A percentile compares a stretch with the other conserved stretches of the same genome.
Evolutionary conservation across 345 rosid species (phyloP).

Genomic region (Pugionium cornutum): DNA sequence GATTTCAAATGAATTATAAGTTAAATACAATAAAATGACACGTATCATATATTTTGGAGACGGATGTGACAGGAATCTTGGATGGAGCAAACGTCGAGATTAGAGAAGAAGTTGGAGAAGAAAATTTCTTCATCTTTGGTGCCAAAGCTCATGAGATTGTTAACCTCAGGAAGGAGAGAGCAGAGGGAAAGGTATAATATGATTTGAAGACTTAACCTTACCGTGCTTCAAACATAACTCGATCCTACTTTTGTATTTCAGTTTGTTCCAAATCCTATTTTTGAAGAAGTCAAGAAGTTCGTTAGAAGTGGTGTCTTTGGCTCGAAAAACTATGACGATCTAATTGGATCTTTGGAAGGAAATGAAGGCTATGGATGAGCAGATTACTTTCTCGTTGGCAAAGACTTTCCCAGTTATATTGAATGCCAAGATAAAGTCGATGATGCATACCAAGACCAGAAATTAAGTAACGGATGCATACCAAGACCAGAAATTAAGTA

Average conservation of each 20-base stretch:
- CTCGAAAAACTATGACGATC: slow-evolving; percentile 55
- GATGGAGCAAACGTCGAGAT: slow-evolving; percentile 92
- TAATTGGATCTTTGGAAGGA: slow-evolving; percentile 79
- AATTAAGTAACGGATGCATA: slow-evolving; percentile 44
- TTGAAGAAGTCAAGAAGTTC: slow-evolving; percentile 74
- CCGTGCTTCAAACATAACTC: not conserved
- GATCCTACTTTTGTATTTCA: slow-evolving; percentile 13
- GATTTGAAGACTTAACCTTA: not conserved
- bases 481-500: too few species aligned
- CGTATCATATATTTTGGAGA: too few species aligned
- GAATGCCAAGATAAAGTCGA: slow-evolving; percentile 82
- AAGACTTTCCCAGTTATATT: slow-evolving; percentile 81
- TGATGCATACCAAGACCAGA: slow-evolving; percentile 64
- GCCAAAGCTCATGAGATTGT: slow-evolving; percentile 73
- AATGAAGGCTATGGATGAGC: slow-evolving; percentile 77
- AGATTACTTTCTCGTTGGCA: slow-evolving; percentile 85
- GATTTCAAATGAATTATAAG: too few species aligned
- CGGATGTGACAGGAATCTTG: too few species aligned
- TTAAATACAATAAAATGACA: too few species aligned
- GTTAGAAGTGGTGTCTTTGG: slow-evolving; percentile 72
- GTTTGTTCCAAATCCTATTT: slow-evolving; percentile 71
- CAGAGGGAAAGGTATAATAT: slow-evolving; percentile 69
- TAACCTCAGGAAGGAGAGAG: slow-evolving; percentile 70
- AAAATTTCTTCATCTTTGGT: slow-evolving; percentile 81
- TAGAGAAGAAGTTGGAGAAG: slow-evolving; percentile 78